These are phyloP conservation scores for Cubamyces lactineus DNA, from an alignment of 768 basidiomycete species.

Conservation along the genomic window DNA sequence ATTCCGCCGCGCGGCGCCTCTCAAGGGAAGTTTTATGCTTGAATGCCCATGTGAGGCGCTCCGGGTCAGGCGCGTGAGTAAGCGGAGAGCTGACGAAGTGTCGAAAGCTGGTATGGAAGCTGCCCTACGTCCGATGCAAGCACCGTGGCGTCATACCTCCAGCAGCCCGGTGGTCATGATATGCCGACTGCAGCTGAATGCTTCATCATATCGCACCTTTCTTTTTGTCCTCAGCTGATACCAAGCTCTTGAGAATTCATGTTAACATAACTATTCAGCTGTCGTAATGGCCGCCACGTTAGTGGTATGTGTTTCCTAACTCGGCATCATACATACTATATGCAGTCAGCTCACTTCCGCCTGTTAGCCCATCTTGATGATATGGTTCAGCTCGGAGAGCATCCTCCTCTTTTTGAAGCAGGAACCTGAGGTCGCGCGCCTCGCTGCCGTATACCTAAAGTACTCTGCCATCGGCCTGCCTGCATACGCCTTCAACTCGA, in stretches of 20 bases:
- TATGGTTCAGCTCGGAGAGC: conserved; percentile 85
- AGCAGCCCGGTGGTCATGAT: too few species aligned
- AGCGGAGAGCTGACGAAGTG: too few species aligned
- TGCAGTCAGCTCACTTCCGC: not conserved
- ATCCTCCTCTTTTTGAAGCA: conserved; percentile 77
- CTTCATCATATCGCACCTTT: too few species aligned
- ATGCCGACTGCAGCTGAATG: too few species aligned
- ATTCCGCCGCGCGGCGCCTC: not conserved
- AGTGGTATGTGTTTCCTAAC: conserved; percentile 50
- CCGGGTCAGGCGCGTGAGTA: too few species aligned
- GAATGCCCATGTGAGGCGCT: not conserved
- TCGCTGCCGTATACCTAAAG: conserved; percentile 77
- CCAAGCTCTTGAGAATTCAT: not conserved
- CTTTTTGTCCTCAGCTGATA: not conserved
- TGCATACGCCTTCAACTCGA: conserved; percentile 61
- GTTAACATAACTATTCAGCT: conserved; percentile 39
- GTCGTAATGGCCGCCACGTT: conserved; percentile 62
- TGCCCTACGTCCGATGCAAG: too few species aligned
- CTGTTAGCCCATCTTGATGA: conserved; percentile 53
- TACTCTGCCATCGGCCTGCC: conserved; percentile 82
- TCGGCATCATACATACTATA: too few species aligned
- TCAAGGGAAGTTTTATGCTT: not conserved
- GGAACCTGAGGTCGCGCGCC: conserved; percentile 81
- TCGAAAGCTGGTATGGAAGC: too few species aligned
- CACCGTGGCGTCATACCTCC: too few species aligned